Percentiles rank a stretch among this genome's conserved stretches.
Conservation (phyloP, 2,329 filamentous ascomycete species). For the Xylariomycetidae sp. region DNA sequence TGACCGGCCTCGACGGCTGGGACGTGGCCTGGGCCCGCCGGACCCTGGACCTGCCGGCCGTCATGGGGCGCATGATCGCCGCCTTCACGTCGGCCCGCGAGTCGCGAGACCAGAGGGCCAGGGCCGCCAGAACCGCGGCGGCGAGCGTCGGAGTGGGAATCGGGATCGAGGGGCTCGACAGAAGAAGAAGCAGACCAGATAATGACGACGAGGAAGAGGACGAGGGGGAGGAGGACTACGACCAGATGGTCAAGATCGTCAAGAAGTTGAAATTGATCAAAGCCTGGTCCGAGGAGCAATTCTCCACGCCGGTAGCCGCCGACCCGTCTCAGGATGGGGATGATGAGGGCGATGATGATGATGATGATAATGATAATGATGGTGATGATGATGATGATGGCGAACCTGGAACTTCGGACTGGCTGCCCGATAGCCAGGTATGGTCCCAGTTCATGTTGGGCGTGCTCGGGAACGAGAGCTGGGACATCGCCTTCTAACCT, state of each 20-base stretch:
- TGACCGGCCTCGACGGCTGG: slow-evolving; percentile 23
- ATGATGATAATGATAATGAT: background rate
- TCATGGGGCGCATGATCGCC: slow-evolving; percentile 14
- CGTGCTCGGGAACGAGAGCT: slow-evolving; percentile 10
- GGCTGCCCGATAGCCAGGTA: slow-evolving; percentile 6
- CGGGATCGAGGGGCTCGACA: too few relatives aligned
- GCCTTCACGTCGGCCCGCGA: slow-evolving; percentile 5
- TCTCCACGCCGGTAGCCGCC: too few relatives aligned
- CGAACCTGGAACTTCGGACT: background rate
- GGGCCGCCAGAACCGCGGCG: slow-evolving; percentile 9
- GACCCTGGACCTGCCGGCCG: slow-evolving; percentile 17
- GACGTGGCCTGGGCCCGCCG: slow-evolving; percentile 17
- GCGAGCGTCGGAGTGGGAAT: slow-evolving; percentile 11
- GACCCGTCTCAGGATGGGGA: too few relatives aligned
- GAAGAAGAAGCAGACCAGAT: too few relatives aligned
- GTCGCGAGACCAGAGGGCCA: slow-evolving; percentile 13
- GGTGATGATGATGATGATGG: slow-evolving; percentile 2
- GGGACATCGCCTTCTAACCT: too few relatives aligned
- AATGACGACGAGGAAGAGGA: slow-evolving; percentile 15
- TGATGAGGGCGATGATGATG: too few relatives aligned
- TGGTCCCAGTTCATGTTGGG: slow-evolving; percentile 15
- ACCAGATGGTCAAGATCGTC: slow-evolving; percentile 12
- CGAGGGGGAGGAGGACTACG: slow-evolving; percentile 15
- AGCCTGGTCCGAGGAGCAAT: slow-evolving; percentile 25
- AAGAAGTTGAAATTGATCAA: slow-evolving; percentile 24